Conservation (phyloP, 2,329 filamentous ascomycete genomes). For the Ceratocystis cacaofunesta region DNA sequence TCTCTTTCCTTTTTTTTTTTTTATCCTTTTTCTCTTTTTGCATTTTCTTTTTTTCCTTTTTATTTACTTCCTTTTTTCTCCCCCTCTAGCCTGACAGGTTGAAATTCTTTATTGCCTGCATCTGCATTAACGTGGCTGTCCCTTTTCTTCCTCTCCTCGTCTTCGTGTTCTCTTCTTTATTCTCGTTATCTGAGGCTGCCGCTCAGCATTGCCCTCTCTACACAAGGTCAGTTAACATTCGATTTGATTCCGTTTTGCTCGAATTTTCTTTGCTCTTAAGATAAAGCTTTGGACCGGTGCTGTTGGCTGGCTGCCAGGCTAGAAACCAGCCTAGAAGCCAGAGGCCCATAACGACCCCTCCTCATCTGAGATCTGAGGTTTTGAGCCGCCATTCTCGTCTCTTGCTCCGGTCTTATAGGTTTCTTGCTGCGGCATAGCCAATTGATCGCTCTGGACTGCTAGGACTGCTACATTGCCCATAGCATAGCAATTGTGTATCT, state of each 20-base stretch:
- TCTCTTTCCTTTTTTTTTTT: background rate
- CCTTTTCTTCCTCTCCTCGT: too few relatives aligned
- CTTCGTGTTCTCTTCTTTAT: too few relatives aligned
- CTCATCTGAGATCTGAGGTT: background rate
- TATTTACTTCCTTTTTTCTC: background rate
- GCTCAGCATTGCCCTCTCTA: too few relatives aligned
- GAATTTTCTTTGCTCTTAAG: background rate
- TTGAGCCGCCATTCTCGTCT: background rate
- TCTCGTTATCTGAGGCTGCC: too few relatives aligned
- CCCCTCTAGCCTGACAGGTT: background rate
- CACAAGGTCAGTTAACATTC: background rate
- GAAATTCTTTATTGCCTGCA: background rate
- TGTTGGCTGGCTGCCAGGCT: too few relatives aligned
- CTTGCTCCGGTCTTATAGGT: background rate
- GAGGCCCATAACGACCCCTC: background rate
- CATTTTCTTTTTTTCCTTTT: background rate
- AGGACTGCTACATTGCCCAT: background rate
- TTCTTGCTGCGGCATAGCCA: background rate
- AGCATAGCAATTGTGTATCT: background rate
- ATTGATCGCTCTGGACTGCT: background rate
- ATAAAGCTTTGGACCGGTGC: too few relatives aligned
- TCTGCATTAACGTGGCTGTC: background rate
- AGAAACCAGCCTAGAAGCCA: background rate
- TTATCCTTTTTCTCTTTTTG: background rate
- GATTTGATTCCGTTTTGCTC: background rate